A percentile compares a stretch with the other conserved stretches of the same genome.
phyloP scores from a whole-genome alignment of 78 protist genomes.

The Anaeramoeba ignava region DNA sequence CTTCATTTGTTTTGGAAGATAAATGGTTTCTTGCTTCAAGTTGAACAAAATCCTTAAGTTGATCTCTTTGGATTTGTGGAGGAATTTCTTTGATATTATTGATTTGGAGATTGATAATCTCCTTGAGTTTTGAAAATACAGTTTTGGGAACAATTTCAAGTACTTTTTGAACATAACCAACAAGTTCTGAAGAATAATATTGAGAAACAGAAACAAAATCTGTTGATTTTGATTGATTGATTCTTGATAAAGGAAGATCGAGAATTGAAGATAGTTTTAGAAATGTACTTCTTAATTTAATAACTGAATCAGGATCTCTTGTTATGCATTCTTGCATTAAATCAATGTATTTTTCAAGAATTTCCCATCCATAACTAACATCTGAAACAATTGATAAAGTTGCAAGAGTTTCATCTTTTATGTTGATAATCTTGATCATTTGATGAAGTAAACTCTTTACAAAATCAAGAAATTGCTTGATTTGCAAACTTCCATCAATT shows the following conservation, averaged over 20 bases:
- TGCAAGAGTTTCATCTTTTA: not conserved
- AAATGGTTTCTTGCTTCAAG: constrained; percentile 65
- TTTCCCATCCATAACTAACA: constrained; percentile 67
- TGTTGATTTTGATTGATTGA: constrained; percentile 58
- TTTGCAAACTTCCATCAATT: constrained; percentile 36
- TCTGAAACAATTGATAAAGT: constrained; percentile 1
- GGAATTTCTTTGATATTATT: constrained; percentile 52
- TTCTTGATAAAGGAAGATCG: constrained; percentile 79
- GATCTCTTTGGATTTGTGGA: constrained; percentile 51
- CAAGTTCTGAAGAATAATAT: constrained; percentile 67
- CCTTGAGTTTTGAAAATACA: constrained; percentile 57
- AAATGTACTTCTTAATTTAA: constrained; percentile 81
- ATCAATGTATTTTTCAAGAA: constrained; percentile 33
- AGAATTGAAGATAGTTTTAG: constrained; percentile 79
- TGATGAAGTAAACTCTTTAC: constrained; percentile 48
- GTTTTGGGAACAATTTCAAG: constrained; percentile 77
- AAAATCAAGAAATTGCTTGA: constrained; percentile 66
- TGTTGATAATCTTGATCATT: constrained; percentile 70
- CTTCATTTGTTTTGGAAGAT: constrained; percentile 53
- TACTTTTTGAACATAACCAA: constrained; percentile 66
- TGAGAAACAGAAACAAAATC: constrained; percentile 76
- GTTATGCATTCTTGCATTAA: constrained; percentile 10
- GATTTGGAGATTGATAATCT: constrained; percentile 66
- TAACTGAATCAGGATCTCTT: constrained; percentile 10
- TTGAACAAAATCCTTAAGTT: constrained; percentile 62